Evolutionary conservation across 441 rosid genomes (phyloP), one percentile per base, ranked within the genome.

Genomic region (Syzygium syzygioides): DNA sequence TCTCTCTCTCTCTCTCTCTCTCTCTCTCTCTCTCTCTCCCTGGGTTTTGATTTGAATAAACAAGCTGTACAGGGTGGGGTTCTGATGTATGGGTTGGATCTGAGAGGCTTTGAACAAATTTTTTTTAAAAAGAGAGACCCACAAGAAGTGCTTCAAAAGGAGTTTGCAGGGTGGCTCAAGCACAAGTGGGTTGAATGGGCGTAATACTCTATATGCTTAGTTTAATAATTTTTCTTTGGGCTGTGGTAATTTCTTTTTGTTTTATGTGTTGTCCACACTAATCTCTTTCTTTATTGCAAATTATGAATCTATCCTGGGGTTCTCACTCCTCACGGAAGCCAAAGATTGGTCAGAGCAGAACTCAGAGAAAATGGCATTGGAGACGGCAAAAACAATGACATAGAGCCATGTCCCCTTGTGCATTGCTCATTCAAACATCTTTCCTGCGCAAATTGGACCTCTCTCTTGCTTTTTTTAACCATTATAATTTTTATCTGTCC

Each of bases 71-170:
- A 86, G 66, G 89, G 92, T 87, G 88, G 90, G 96, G 94, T 94
- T 93, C 94, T 93, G 87, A 86, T 86, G 91, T 89, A 87, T 90
- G 94, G 92, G 95, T 92, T 94, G 94, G 96, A 94, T 93, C 94
- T 93, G 93, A 85, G 88, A 90, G 90, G 92, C 59, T 87, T 89
- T 93, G 85, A 90, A 91, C 89, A 90, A 93, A 7, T 45, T 45
- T 7, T 45, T 45, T 45, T 45, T 45, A 91, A 87, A 34, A 52
- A 71, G 3, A 37, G 52, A 71, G 52, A 71, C 52, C 83, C n/a
- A 25, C 83, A 71, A 34, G 83, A 91, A 93, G 93, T 90, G 92
- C 92, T 92, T 92, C 84, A 93, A 95, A 94, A 95, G 90, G 89
- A 92, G 94, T 66, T 41, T 13, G 83, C 83, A 41, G 52, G 48